Base-by-base conservation (phyloP, 1,284 basidiomycete species). In the Ganoderma multipileum region DNA sequence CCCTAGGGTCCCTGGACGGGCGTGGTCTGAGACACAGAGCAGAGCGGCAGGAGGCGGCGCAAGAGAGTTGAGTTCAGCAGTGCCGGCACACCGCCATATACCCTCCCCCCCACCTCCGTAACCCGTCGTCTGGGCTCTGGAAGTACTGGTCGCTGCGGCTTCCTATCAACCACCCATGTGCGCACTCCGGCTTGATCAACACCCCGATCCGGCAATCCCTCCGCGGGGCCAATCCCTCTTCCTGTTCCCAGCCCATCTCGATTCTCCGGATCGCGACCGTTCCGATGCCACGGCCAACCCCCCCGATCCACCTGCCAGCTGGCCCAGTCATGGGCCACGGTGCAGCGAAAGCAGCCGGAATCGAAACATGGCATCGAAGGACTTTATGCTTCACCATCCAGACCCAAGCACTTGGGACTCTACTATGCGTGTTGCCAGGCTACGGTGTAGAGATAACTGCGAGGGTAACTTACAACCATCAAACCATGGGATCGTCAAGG, bases 401-500 rank as follows among this genome's bases (percentile, higher is more conserved):
- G 38, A 52, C 47, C 47, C 47, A 52, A 26, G 23, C 47, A 14
- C 14, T 14, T 7, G 26, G 18, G 5, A 33, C 55, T 33, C 20
- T 38, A 39, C 20, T 38, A 39, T 28, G 44, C 23, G 42, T 33
- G 60, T 61, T 61, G 60, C 60, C 60, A 61, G 26, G 39, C 41
- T 44, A 61, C 60, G 28, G 33, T 58, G 30, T 33, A 3, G 28
- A 55, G 54, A 58, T 38, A 38, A n/a, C 20, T n/a, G 55, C 55
- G 33, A 38, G 30, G 33, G 20, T 20, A 5, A 9, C 9, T 39
- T 14, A 36, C 30, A 8, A 23, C 55, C 33, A 58, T 23, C 55
- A 58, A 58, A 58, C 55, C 55, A 58, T 58, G 55, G 55, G 33
- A 58, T 58, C 55, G 55, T 38, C 30, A 33, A 58, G n/a, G 47